phyloP scores from a whole-genome alignment of 306 rosid species.

The Senna siamea region DNA sequence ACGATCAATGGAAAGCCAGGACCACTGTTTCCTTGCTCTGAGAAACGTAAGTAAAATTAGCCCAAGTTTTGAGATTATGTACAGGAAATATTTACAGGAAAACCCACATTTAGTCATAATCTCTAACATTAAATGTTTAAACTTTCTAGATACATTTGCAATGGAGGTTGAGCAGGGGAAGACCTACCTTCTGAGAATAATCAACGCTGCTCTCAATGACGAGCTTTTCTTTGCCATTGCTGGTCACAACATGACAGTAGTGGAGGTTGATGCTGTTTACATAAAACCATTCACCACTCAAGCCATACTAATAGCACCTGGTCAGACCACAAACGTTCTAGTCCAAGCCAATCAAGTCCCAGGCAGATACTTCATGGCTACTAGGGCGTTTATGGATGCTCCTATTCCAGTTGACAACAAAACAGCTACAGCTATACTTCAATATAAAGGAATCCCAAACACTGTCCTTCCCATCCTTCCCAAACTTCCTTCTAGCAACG shows the following conservation, averaged over 20 bases:
- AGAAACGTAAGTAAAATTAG: conserved; percentile 63
- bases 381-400: conserved; percentile 74
- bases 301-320: conserved; percentile 77
- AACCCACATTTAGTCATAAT: too few species aligned
- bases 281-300: conserved; percentile 77
- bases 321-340: conserved; percentile 88
- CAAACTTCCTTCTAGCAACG: conserved; percentile 61
- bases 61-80: too few species aligned
- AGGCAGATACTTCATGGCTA: conserved; percentile 70
- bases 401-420: conserved; percentile 72
- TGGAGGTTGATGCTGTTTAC: conserved; percentile 91
- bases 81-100: too few species aligned
- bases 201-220: conserved; percentile 69
- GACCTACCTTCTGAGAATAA: conserved; percentile 72
- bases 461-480: conserved; percentile 74
- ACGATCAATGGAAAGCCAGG: conserved; percentile 95
- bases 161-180: conserved; percentile 80
- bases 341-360: conserved; percentile 65
- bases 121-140: too few species aligned
- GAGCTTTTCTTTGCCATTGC: conserved; percentile 81
- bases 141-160: conserved; percentile 80
- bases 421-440: conserved; percentile 79
- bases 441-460: conserved; percentile 72
- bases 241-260: conserved; percentile 78
- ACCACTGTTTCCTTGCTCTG: conserved; percentile 86